Evolutionary conservation across 768 basidiomycete species (phyloP), one percentile per base, ranked within the genome.

Genomic region (Amanita pallidorosea): DNA sequence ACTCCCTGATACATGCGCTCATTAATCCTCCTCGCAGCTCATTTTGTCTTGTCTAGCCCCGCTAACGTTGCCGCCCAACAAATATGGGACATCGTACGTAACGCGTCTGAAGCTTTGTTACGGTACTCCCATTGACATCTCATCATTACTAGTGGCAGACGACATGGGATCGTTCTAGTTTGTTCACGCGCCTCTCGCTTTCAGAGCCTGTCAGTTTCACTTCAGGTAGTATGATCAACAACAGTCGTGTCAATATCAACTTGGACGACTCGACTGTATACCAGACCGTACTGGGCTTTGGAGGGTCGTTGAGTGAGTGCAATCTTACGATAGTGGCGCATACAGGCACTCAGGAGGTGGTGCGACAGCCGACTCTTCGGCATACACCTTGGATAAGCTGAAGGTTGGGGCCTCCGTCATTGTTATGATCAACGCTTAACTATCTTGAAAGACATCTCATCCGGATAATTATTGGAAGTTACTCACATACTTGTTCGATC

Each of bases 281-380:
- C 62, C 86, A 87, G 63, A 64, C 70, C 1, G 77, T 88, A 31
- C 71, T 70, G 45, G 85, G 86, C 13, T 85, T 84, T 58, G 85
- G 85, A 0, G 82, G 73, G 7, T 58, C 79, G 0, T 66, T 88
- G 23, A 86, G 86, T 86, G 56, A 52, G 54, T 49, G 43, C 38
- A 35, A 55, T 11, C 27, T 5, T 12, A 47, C 35, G 48, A 31
- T 42, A 43, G 45, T 54, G 5, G 17, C 18, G 22, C 20, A 36
- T 18, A 29, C 17, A 29, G 33, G n/a, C 38, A 27, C 27, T 23
- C 45, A 34, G 18, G 35, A 42, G 36, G 53, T 50, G 36, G 25
- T 49, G 48, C 56, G 20, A 7, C 54, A 87, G 85, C 85, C 25
- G 86, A 88, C 59, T 85, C 84, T 1, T 80, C 84, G 5, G 84